Base-by-base conservation (phyloP, 495 filamentous ascomycete species). In the Penicillium crystallinum region DNA sequence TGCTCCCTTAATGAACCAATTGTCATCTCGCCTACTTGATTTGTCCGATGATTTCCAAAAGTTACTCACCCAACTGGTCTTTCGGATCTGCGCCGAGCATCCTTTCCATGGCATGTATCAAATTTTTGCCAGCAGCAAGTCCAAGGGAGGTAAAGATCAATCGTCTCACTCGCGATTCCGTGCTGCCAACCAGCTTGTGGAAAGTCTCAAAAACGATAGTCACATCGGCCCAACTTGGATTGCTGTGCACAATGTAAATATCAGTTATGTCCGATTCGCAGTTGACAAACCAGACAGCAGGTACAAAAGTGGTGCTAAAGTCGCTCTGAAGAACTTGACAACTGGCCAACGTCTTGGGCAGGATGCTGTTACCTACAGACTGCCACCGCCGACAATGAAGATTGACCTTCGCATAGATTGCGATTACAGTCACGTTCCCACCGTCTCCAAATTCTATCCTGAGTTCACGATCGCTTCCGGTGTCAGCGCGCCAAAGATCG, bases 31-130 rank as follows among this genome's bases (percentile, higher is more conserved):
- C 18, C 74, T 97, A 12, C 82, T 95, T 43, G 82, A 91, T 56
- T 77, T 81, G 21, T 48, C 66, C 3, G 75, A 79, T 34, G 67
- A 70, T 2, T 99, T 99, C 62, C 95, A 99, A 58, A 65, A 66
- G 15, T 72, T 91, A 4, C 78, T 99, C 14, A 81, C 75, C 17
- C 67, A 76, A 1, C 69, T 97, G 31, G 82, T 97, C 12, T 78
- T 84, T 53, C 78, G 84, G 10, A 93, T 97, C 48, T 96, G 91
- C 62, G 74, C 76, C 9, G 90, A 99, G 22, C 93, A 99, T 66
- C 93, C 93, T 1, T 95, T 90, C 67, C 93, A 99, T 60, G 89
- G 88, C 35, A 91, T 96, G 84, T 92, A 97, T 63, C 91, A 97
- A 46, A 90, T 99, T 18, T 95, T 90, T 71, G 85, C 90, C 7